Percentiles rank a stretch among this genome's conserved stretches.
Conservation (phyloP, 495 filamentous ascomycete genomes). For the Aspergillus nidulans region DNA sequence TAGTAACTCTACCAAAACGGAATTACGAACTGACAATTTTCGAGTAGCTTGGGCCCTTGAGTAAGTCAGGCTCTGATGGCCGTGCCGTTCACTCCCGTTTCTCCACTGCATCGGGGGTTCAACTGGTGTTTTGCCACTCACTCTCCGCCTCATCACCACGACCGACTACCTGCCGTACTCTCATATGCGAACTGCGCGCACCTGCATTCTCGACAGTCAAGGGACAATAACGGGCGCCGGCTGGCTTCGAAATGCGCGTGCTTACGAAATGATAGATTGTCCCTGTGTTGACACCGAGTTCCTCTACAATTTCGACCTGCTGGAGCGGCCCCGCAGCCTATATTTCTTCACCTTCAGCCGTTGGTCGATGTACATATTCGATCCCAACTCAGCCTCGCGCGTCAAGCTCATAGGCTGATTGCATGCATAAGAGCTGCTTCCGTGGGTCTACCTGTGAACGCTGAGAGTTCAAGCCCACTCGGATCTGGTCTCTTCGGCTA, state of each 20-base stretch:
- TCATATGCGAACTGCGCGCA: neutral
- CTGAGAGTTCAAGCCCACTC: conserved; percentile 13
- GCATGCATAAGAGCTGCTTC: conserved; percentile 39
- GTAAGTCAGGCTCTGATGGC: neutral
- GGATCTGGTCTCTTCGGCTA: conserved; percentile 13
- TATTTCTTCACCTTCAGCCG: conserved; percentile 6
- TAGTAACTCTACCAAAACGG: too few species aligned
- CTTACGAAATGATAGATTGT: conserved; percentile 3
- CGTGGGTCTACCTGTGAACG: conserved; percentile 18
- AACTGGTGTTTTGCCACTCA: conserved; percentile 19
- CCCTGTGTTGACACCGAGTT: conserved; percentile 9
- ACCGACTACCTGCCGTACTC: neutral
- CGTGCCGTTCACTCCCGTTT: conserved; percentile 2
- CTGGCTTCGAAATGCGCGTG: neutral
- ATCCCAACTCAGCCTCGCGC: conserved; percentile 22
- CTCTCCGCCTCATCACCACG: conserved; percentile 12
- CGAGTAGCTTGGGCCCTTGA: too few species aligned
- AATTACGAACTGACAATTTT: too few species aligned
- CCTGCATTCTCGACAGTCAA: conserved; percentile 12
- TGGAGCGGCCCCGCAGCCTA: conserved; percentile 8
- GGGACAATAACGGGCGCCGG: neutral
- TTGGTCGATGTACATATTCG: conserved; percentile 1
- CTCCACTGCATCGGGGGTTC: neutral
- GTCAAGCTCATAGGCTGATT: conserved; percentile 29
- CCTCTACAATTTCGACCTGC: conserved; percentile 13